phyloP scores from a whole-genome alignment of 2,329 filamentous ascomycete genomes.

The Juglanconis sp. region DNA sequence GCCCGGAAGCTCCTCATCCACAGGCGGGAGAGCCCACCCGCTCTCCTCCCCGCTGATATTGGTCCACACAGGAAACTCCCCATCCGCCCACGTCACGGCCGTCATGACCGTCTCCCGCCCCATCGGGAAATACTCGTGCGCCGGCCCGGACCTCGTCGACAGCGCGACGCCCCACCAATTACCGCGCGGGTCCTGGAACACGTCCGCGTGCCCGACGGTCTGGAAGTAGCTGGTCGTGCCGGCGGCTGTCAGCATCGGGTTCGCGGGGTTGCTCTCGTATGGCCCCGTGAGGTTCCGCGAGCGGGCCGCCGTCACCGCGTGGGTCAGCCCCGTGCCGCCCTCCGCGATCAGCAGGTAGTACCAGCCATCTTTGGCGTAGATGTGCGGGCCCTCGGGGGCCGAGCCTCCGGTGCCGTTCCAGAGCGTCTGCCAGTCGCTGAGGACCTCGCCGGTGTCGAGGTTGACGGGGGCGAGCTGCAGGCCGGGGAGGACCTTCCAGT shows the following conservation, averaged over 20 bases:
- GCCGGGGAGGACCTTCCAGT: slow-evolving; percentile 36
- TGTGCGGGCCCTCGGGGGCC: slow-evolving; percentile 52
- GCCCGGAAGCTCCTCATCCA: slow-evolving; percentile 21
- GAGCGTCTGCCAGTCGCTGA: slow-evolving; percentile 34
- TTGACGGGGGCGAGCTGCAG: slow-evolving; percentile 38
- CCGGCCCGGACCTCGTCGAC: slow-evolving; percentile 37
- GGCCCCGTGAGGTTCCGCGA: slow-evolving; percentile 40
- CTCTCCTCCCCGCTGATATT: slow-evolving; percentile 29
- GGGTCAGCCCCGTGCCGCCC: slow-evolving; percentile 45
- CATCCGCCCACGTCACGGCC: slow-evolving; percentile 33
- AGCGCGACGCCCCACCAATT: slow-evolving; percentile 42
- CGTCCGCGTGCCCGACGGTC: slow-evolving; percentile 54
- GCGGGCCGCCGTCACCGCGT: slow-evolving; percentile 48
- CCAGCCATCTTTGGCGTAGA: slow-evolving; percentile 48
- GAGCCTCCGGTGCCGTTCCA: slow-evolving; percentile 47
- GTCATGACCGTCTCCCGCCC: slow-evolving; percentile 41
- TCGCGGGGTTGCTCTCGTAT: slow-evolving; percentile 38
- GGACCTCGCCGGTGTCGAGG: slow-evolving; percentile 36
- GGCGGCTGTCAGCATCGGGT: slow-evolving; percentile 45
- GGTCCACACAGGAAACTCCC: slow-evolving; percentile 34
- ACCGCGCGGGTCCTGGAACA: slow-evolving; percentile 46
- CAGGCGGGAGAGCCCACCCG: slow-evolving; percentile 23
- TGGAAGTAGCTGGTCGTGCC: slow-evolving; percentile 46
- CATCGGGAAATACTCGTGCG: slow-evolving; percentile 39
- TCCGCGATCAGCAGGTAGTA: slow-evolving; percentile 55